Percentiles rank a stretch among this genome's conserved stretches.
Evolutionary conservation across 2,329 filamentous ascomycete genomes (phyloP).

Genomic region (Pleurostoma richardsiae): DNA sequence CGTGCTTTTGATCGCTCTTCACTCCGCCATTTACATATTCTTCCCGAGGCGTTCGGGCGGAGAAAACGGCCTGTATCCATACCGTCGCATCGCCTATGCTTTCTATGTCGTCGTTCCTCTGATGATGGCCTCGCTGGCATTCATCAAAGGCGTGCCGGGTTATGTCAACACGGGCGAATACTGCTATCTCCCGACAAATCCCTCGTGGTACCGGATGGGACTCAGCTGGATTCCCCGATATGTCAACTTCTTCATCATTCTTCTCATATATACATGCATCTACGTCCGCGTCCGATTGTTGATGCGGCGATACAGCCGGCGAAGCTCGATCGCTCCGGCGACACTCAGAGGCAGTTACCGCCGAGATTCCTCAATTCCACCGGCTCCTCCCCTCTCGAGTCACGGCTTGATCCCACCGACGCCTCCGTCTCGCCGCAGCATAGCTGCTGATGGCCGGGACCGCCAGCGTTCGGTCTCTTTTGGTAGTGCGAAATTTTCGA

Average conservation of each 20-base stretch:
- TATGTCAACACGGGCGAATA: conserved; percentile 62
- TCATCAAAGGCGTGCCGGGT: conserved; percentile 46
- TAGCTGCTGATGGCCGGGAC: no score
- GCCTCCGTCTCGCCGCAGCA: no score
- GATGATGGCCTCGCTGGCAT: conserved; percentile 57
- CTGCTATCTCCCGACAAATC: conserved; percentile 63
- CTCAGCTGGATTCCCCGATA: conserved; percentile 73
- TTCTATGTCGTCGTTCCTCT: conserved; percentile 54
- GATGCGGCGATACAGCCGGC: conserved; percentile 31
- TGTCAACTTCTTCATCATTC: conserved; percentile 58
- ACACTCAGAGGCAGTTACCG: not conserved
- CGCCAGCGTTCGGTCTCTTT: no score
- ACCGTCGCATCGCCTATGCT: conserved; percentile 54
- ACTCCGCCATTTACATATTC: conserved; percentile 69
- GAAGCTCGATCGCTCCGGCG: conserved; percentile 10
- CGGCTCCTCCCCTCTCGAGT: conserved; percentile 1
- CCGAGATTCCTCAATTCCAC: conserved; percentile 1
- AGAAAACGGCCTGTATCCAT: conserved; percentile 63
- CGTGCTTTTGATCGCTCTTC: conserved; percentile 67
- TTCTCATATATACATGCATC: conserved; percentile 62
- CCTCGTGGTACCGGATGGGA: conserved; percentile 63
- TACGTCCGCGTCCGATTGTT: conserved; percentile 58
- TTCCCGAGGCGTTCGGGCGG: conserved; percentile 41
- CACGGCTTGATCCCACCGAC: conserved; percentile 3
- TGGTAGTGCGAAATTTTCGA: no score